These are phyloP conservation scores for Ampelocalamus luodianensis DNA, from an alignment of 176 grass and related monocot species.

Conservation along the genomic window DNA sequence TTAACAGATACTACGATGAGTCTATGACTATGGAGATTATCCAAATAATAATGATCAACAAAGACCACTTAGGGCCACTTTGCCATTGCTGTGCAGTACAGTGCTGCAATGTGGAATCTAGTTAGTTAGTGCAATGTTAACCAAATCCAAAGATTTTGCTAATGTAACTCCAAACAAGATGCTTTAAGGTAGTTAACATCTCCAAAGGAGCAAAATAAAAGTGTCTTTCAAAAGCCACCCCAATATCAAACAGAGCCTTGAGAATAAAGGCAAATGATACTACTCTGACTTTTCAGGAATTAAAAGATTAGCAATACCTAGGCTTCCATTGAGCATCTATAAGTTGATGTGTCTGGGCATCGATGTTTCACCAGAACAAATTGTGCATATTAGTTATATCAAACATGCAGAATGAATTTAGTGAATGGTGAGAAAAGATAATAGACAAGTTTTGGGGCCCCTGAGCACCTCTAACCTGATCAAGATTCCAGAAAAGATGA, in stretches of 20 bases:
- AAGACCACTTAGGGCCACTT: not conserved
- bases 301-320: too few relatives aligned
- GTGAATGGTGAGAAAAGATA: too few relatives aligned
- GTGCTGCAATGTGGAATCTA: not conserved
- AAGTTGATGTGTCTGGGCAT: too few relatives aligned
- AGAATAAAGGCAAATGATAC: constrained; percentile 1
- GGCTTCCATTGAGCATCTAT: too few relatives aligned
- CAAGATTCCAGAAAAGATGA: too few relatives aligned
- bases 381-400: too few relatives aligned
- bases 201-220: not conserved
- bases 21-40: constrained; percentile 11
- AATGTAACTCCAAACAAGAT: not conserved
- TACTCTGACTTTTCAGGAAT: too few relatives aligned
- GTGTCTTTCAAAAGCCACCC: not conserved
- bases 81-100: not conserved
- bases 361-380: too few relatives aligned
- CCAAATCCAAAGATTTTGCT: not conserved
- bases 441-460: too few relatives aligned
- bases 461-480: too few relatives aligned
- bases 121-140: not conserved
- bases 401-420: too few relatives aligned
- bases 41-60: constrained; percentile 16
- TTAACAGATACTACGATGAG: not conserved
- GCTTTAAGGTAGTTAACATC: not conserved
- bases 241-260: not conserved